Evolutionary conservation across 805 yeast genomes (phyloP).

Genomic region (Scheffersomyces amazonensis): DNA sequence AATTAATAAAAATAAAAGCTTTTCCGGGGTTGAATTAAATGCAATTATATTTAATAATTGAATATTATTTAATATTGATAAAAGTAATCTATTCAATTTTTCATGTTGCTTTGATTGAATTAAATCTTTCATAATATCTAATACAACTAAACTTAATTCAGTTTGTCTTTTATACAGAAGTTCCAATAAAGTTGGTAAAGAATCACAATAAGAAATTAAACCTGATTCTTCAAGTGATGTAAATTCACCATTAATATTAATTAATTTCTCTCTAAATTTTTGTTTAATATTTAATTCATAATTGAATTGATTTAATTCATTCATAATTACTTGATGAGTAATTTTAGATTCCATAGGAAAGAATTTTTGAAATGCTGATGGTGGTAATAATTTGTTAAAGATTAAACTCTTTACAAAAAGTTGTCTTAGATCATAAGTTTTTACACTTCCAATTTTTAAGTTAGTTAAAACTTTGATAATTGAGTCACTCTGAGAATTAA

Average conservation of each 20-base stretch:
- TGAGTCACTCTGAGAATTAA: conserved; percentile 12
- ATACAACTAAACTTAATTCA: conserved; percentile 19
- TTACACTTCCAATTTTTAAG: conserved; percentile 6
- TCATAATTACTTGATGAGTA: conserved; percentile 20
- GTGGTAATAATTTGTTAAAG: conserved; percentile 22
- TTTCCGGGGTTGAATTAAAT: conserved; percentile 46
- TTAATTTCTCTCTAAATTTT: conserved; percentile 28
- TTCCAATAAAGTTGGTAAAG: conserved; percentile 18
- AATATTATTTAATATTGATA: conserved; percentile 46
- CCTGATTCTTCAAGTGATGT: conserved; percentile 40
- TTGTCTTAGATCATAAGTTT: conserved; percentile 20
- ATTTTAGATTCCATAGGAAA: conserved; percentile 26
- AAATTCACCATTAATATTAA: conserved; percentile 34
- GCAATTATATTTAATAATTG: conserved; percentile 34
- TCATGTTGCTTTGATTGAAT: conserved; percentile 26
- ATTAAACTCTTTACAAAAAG: conserved; percentile 29
- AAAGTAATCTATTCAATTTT: conserved; percentile 43
- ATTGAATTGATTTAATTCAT: conserved; percentile 23
- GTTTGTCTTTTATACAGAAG: conserved; percentile 20
- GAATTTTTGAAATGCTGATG: conserved; percentile 20
- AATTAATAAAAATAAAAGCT: conserved; percentile 42
- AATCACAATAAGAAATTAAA: conserved; percentile 23
- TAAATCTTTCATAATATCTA: conserved; percentile 19
- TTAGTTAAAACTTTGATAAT: conserved; percentile 8
- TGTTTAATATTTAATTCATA: conserved; percentile 17